phyloP scores from a whole-genome alignment of 1,284 basidiomycete species.

The Malassezia sp. region DNA sequence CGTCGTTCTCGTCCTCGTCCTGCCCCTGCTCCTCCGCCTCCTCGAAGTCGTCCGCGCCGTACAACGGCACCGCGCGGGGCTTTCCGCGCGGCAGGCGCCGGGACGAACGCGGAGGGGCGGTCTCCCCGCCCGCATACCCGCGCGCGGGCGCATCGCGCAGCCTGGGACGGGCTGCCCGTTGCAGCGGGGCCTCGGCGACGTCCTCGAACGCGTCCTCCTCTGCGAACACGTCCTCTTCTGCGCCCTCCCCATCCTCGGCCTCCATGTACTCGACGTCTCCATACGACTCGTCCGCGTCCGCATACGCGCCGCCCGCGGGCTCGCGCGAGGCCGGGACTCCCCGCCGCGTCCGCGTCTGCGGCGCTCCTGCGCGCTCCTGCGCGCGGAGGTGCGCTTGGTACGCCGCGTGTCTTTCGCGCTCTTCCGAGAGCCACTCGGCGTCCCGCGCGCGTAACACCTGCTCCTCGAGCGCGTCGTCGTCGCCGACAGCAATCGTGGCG shows the following conservation, averaged over 20 bases:
- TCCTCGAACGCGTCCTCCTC: background rate
- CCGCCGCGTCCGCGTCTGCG: background rate
- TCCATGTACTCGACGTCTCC: constrained; percentile 2
- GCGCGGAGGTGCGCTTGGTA: background rate
- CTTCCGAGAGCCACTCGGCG: constrained; percentile 8
- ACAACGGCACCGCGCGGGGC: no score
- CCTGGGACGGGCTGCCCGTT: background rate
- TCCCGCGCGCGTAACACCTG: background rate
- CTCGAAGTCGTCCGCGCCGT: no score
- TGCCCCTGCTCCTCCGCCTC: no score
- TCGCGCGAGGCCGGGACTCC: background rate
- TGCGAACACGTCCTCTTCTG: no score
- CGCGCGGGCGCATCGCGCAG: background rate
- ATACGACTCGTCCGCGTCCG: background rate
- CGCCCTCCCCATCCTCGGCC: no score
- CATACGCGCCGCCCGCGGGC: background rate
- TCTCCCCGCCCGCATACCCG: background rate
- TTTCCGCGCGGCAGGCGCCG: no score
- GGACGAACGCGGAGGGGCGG: background rate
- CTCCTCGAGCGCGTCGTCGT: background rate
- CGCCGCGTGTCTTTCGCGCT: constrained; percentile 10
- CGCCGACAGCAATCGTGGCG: background rate
- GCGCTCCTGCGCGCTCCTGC: background rate
- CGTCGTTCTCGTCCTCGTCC: no score
- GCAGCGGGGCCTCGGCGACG: background rate